Evolutionary conservation across 345 rosid genomes (phyloP).

Genomic region (Citrus inodora): DNA sequence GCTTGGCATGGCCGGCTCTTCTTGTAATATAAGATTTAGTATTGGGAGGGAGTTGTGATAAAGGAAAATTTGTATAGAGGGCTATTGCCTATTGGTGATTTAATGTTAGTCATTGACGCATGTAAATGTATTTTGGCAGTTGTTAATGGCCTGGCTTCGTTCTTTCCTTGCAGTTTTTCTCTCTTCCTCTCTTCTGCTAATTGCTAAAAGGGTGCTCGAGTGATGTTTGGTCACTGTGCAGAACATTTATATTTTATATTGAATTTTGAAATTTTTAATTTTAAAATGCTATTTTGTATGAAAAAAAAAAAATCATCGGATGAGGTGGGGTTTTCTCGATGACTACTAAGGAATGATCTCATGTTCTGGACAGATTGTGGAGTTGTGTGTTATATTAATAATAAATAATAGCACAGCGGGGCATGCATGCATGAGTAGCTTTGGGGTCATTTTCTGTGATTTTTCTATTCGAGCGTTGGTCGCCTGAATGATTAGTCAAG

Average conservation of each 20-base stretch:
- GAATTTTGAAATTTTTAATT: no score
- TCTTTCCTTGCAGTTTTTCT: neutral
- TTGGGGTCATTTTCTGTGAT: neutral
- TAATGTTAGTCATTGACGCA: constrained; percentile 17
- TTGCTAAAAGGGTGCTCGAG: no score
- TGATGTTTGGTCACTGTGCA: no score
- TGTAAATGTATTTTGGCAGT: constrained; percentile 34
- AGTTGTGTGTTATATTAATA: no score
- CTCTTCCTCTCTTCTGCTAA: neutral
- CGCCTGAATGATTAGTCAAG: neutral
- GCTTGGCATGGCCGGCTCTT: constrained; percentile 11
- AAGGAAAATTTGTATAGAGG: constrained; percentile 30
- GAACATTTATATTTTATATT: neutral
- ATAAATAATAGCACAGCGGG: no score
- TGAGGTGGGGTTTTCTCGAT: no score
- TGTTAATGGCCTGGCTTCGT: constrained; percentile 5
- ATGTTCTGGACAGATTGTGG: neutral
- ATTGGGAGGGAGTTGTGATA: constrained; percentile 7
- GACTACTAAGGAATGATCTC: neutral
- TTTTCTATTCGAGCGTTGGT: neutral
- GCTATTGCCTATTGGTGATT: constrained; percentile 23
- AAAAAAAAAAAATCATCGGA: no score
- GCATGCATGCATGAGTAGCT: neutral
- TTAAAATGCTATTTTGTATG: neutral
- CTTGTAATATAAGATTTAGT: constrained; percentile 35